These are phyloP conservation scores for Macrolepiota albuminosa DNA, from an alignment of 768 basidiomycete species.

Conservation along the genomic window DNA sequence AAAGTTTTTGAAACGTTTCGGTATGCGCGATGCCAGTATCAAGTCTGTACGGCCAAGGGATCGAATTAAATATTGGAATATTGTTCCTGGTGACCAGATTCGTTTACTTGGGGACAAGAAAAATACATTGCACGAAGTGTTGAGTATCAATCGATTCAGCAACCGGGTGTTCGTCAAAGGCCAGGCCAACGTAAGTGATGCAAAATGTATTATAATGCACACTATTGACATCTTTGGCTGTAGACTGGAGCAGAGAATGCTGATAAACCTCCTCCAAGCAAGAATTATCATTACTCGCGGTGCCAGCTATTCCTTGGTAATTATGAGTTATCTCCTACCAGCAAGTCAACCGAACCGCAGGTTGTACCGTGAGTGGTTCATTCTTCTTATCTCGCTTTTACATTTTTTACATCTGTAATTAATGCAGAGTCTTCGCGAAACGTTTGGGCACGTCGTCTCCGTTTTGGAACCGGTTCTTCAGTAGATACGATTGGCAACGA, in stretches of 20 bases:
- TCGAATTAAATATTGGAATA: slow-evolving; percentile 83
- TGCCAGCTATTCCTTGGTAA: slow-evolving; percentile 77
- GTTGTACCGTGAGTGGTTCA: slow-evolving; percentile 40
- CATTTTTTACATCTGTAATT: neutral
- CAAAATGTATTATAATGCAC: neutral
- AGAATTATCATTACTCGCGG: slow-evolving; percentile 69
- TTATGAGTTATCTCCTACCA: slow-evolving; percentile 49
- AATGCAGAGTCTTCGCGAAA: slow-evolving; percentile 67
- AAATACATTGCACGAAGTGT: slow-evolving; percentile 61
- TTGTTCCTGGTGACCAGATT: slow-evolving; percentile 80
- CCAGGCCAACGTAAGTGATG: slow-evolving; percentile 28
- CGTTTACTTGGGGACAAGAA: slow-evolving; percentile 62
- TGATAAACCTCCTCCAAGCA: slow-evolving; percentile 30
- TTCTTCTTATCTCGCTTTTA: neutral
- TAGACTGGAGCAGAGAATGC: slow-evolving; percentile 20
- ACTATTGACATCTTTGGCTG: slow-evolving; percentile 1
- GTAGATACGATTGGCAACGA: slow-evolving; percentile 69
- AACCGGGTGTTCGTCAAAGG: slow-evolving; percentile 60
- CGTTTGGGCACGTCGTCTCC: slow-evolving; percentile 62
- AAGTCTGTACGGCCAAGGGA: slow-evolving; percentile 61
- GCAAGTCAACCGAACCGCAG: slow-evolving; percentile 29
- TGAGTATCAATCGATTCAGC: slow-evolving; percentile 66
- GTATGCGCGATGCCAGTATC: slow-evolving; percentile 38
- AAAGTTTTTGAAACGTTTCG: slow-evolving; percentile 40
- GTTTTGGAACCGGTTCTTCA: slow-evolving; percentile 48